Base-by-base conservation (phyloP, 2,329 filamentous ascomycete genomes). In the Tothia fuscella region DNA sequence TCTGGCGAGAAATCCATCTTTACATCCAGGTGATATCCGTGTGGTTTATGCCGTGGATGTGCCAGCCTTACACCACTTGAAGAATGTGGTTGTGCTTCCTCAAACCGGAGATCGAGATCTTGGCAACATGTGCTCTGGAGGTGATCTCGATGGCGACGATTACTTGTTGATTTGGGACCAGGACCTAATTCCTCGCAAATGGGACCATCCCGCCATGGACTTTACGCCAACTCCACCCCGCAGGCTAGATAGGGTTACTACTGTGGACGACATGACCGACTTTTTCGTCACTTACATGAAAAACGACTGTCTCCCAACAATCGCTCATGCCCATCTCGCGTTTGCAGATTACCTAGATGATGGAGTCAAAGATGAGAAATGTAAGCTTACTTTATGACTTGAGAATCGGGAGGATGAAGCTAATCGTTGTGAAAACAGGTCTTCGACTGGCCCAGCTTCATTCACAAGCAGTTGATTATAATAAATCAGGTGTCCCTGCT, bases 251-350 rank as follows among this genome's bases (percentile, higher is more conserved):
- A 65, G 72, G 1, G 70, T 78, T 3, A 83, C 95, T 10, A 75
- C 72, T 0, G 72, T 83, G 1, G 65, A 76, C 4, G 82, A 94
- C 46, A 74, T 96, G 34, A 79, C 76, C 21, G 71, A 78, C 0
- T 96, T 96, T 61, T 96, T 95, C 52, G 82, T 94, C 22, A 75
- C 75, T 3, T 94, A 93, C 52, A 88, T 96, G 75, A 91, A 93
- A 63, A 88, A 93, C 49, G 84, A 96, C 53, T 74, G 74, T 10
- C 71, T 98, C 2, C 77, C 78, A 1, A 68, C 71, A 3, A 94
- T 98, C 53, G 91, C 91, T 0, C 73, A 76, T 49, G 75, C 86
- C 0, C 91, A 98, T 60, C 64, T 93, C 14, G 88, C 79, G 1
- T 76, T 74, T 52, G 80, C 86, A 0, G 91, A 98, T 54, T 57